Conservation (phyloP, 441 rosid species). For the Omphalea diandra region DNA sequence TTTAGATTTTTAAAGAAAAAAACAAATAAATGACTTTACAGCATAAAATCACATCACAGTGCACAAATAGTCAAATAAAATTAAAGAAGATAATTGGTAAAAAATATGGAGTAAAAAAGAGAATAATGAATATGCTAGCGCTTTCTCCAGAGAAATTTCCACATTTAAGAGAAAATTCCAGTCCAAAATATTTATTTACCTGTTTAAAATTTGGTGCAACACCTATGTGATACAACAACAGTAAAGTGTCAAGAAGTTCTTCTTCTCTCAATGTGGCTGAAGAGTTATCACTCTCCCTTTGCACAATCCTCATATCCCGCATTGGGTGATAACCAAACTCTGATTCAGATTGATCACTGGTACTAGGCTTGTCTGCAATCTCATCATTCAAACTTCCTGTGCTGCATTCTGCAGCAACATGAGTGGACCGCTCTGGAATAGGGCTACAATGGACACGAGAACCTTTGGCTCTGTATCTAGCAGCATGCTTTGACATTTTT, state of each 20-base stretch:
- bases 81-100: background rate
- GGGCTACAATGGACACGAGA: slow-evolving; percentile 63
- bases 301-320: slow-evolving; percentile 48
- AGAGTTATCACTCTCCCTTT: slow-evolving; percentile 56
- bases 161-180: background rate
- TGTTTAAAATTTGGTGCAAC: slow-evolving; percentile 95
- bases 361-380: slow-evolving; percentile 88
- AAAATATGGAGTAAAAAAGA: background rate
- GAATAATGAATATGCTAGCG: background rate
- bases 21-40: no score
- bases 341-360: slow-evolving; percentile 87
- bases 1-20: no score
- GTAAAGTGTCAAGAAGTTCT: slow-evolving; percentile 82
- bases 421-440: slow-evolving; percentile 79
- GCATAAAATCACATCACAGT: no score
- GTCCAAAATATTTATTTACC: slow-evolving; percentile 39
- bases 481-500: slow-evolving; percentile 62
- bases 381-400: slow-evolving; percentile 81
- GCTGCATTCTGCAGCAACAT: slow-evolving; percentile 83
- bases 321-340: slow-evolving; percentile 76
- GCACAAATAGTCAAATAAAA: no score
- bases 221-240: slow-evolving; percentile 83
- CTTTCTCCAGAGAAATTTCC: background rate
- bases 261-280: slow-evolving; percentile 82
- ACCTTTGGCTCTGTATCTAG: slow-evolving; percentile 53